Evolutionary conservation across 352 stramenopile genomes (phyloP).

Genomic region (Phytopythium ostracodes): DNA sequence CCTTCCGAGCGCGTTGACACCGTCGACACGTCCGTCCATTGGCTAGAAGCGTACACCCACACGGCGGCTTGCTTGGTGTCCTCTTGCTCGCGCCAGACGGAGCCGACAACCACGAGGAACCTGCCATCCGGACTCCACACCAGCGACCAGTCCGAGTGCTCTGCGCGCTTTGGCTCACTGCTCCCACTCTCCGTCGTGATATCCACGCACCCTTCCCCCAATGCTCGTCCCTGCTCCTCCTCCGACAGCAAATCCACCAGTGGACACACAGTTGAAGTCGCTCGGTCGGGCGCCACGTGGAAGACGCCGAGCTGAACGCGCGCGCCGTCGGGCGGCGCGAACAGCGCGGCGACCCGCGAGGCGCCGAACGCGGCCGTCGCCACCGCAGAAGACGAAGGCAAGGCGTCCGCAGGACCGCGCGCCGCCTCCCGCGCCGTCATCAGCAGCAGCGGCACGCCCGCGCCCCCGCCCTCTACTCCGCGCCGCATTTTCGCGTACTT

Average conservation of each 20-base stretch:
- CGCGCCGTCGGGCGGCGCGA: slow-evolving; percentile 20
- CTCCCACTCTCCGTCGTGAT: not conserved
- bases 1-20: not conserved
- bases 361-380: slow-evolving; percentile 13
- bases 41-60: slow-evolving; percentile 33
- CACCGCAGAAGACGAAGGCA: slow-evolving; percentile 6
- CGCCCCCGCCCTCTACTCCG: not conserved
- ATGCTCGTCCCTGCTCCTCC: not conserved
- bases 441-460: slow-evolving; percentile 23
- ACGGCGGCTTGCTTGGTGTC: slow-evolving; percentile 20
- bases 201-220: not conserved
- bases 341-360: slow-evolving; percentile 28
- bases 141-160: slow-evolving; percentile 19
- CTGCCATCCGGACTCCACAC: slow-evolving; percentile 53
- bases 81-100: slow-evolving; percentile 10
- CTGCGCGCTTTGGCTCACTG: too few species aligned
- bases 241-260: slow-evolving; percentile 20
- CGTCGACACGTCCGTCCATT: slow-evolving; percentile 26
- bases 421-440: slow-evolving; percentile 33
- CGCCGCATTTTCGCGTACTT: not conserved
- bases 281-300: slow-evolving; percentile 8
- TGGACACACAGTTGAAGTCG: not conserved
- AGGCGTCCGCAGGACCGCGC: slow-evolving; percentile 10
- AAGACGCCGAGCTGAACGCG: slow-evolving; percentile 32
- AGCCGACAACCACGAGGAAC: slow-evolving; percentile 44